phyloP scores from a whole-genome alignment of 192 early-diverging fungal genomes.

The Podila minutissima region DNA sequence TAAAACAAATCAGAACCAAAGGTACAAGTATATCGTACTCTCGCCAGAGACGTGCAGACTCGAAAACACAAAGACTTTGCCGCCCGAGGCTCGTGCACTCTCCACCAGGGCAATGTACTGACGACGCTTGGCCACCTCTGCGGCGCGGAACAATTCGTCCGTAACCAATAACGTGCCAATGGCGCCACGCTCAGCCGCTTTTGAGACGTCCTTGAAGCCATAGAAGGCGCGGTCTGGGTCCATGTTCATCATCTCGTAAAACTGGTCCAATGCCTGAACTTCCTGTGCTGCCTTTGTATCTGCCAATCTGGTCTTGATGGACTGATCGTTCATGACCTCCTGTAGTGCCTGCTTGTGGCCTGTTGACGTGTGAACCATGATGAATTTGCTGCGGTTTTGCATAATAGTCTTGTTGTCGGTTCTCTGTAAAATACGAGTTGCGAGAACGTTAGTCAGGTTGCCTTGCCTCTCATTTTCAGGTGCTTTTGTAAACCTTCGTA shows the following conservation, averaged over 20 bases:
- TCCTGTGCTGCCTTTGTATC: conserved; percentile 95
- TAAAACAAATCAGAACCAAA: background rate
- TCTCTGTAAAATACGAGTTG: conserved; percentile 52
- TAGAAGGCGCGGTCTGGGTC: conserved; percentile 95
- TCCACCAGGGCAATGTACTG: conserved; percentile 93
- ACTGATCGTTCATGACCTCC: conserved; percentile 91
- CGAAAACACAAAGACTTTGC: conserved; percentile 89
- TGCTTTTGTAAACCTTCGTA: background rate
- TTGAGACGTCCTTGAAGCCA: conserved; percentile 85
- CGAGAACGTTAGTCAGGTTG: background rate
- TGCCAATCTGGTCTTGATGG: conserved; percentile 78
- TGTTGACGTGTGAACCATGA: conserved; percentile 91
- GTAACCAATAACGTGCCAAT: conserved; percentile 91
- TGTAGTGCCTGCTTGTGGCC: conserved; percentile 97
- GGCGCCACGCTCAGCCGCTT: conserved; percentile 86
- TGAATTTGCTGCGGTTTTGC: conserved; percentile 88
- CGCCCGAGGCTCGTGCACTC: conserved; percentile 75
- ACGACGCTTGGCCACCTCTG: conserved; percentile 83
- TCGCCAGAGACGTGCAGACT: conserved; percentile 96
- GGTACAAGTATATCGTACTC: conserved; percentile 58
- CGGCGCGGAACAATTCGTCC: conserved; percentile 91
- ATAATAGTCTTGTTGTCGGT: conserved; percentile 84
- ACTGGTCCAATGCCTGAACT: conserved; percentile 81
- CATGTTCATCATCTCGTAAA: conserved; percentile 90
- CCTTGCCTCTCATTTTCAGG: background rate